Conservation (phyloP, 2,329 filamentous ascomycete species). For the Talaromyces pinophilus region DNA sequence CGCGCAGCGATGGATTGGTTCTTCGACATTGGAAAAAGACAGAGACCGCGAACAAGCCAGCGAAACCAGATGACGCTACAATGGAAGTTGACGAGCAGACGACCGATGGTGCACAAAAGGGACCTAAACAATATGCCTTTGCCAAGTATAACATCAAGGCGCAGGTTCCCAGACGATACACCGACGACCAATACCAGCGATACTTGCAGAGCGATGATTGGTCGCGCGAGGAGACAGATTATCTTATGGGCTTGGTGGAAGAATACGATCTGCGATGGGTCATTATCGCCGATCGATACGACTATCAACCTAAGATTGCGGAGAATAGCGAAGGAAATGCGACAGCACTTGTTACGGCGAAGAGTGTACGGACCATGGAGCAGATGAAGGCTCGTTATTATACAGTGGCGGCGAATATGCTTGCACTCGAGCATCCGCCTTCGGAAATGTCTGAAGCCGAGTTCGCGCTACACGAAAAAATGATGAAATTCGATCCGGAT, state of each 20-base stretch:
- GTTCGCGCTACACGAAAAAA: slow-evolving; percentile 77
- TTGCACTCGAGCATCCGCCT: slow-evolving; percentile 75
- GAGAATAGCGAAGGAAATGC: slow-evolving; percentile 32
- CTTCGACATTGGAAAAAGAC: slow-evolving; percentile 80
- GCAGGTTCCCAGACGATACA: slow-evolving; percentile 72
- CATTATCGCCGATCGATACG: slow-evolving; percentile 89
- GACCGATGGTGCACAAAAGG: slow-evolving; percentile 37
- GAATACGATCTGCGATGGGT: slow-evolving; percentile 90
- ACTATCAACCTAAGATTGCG: slow-evolving; percentile 53
- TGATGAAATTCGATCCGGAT: slow-evolving; percentile 80
- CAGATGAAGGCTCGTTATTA: slow-evolving; percentile 93
- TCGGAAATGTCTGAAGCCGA: slow-evolving; percentile 86
- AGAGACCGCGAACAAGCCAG: slow-evolving; percentile 42
- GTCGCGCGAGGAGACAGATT: slow-evolving; percentile 92
- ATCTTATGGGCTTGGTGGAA: slow-evolving; percentile 71
- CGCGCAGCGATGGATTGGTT: slow-evolving; percentile 69
- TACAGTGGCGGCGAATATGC: slow-evolving; percentile 77
- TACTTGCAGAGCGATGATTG: slow-evolving; percentile 75
- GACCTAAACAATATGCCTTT: slow-evolving; percentile 60
- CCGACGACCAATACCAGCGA: slow-evolving; percentile 79
- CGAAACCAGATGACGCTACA: slow-evolving; percentile 37
- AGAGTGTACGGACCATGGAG: slow-evolving; percentile 70
- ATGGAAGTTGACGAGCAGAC: slow-evolving; percentile 44
- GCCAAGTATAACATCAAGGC: slow-evolving; percentile 86
- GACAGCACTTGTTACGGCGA: slow-evolving; percentile 40